Evolutionary conservation across 345 rosid species (phyloP).

Genomic region (Barbarea vulgaris): DNA sequence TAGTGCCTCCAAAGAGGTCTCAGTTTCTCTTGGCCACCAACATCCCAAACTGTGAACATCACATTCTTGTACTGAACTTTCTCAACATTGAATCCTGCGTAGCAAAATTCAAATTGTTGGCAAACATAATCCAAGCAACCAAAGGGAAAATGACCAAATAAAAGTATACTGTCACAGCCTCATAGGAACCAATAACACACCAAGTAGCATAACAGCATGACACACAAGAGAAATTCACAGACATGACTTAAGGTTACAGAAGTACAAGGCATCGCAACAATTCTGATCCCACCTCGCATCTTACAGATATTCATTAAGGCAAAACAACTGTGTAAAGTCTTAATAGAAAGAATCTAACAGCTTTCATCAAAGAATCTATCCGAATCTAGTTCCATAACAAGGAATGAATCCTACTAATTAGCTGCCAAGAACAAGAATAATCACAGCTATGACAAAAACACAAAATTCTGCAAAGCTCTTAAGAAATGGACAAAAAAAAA

Average conservation of each 20-base stretch:
- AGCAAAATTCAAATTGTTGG: constrained; percentile 19
- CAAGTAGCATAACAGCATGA: neutral
- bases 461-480: neutral
- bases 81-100: constrained; percentile 94
- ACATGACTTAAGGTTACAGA: neutral
- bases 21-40: constrained; percentile 98
- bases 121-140: constrained; percentile 3
- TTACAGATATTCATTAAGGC: neutral
- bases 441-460: neutral
- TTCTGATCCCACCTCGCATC: constrained; percentile 1
- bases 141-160: neutral
- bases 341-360: neutral
- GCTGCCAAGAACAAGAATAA: neutral
- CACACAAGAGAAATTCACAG: neutral
- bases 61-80: constrained; percentile 99
- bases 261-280: constrained; percentile 6
- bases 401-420: neutral
- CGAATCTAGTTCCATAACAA: neutral
- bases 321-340: neutral
- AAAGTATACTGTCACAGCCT: neutral
- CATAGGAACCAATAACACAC: neutral
- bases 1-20: constrained; percentile 99
- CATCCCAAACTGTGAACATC: constrained; percentile 98
- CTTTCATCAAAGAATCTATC: neutral
- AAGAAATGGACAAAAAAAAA: neutral